These are phyloP conservation scores for Candida hungchunana DNA, from an alignment of 805 yeast genomes.

Conservation along the genomic window DNA sequence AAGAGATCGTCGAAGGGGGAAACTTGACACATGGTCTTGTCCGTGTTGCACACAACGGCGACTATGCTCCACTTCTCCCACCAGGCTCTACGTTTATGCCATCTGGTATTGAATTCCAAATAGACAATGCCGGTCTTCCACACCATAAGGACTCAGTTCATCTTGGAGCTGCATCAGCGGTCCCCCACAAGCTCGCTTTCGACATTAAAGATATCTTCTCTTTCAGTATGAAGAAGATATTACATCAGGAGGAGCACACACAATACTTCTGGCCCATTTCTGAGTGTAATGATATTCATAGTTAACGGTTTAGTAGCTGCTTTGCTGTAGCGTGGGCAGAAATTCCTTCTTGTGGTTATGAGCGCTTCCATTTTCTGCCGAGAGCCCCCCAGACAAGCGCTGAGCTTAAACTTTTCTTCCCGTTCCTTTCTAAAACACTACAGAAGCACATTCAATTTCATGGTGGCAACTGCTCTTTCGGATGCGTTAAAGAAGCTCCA, in stretches of 20 bases:
- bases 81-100: slow-evolving; percentile 38
- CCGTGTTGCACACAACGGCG: slow-evolving; percentile 54
- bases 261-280: slow-evolving; percentile 20
- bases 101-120: slow-evolving; percentile 31
- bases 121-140: slow-evolving; percentile 34
- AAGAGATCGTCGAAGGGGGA: slow-evolving; percentile 19
- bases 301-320: no score
- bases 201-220: slow-evolving; percentile 17
- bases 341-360: no score
- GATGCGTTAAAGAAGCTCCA: slow-evolving; percentile 26
- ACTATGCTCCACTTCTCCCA: slow-evolving; percentile 58
- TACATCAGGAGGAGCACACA: slow-evolving; percentile 19
- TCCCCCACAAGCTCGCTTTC: slow-evolving; percentile 13
- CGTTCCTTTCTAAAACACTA: no score
- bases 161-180: slow-evolving; percentile 17
- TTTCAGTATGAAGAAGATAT: slow-evolving; percentile 13
- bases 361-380: no score
- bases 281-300: slow-evolving; percentile 14
- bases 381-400: no score
- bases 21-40: slow-evolving; percentile 36
- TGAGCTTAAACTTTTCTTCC: no score
- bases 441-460: neutral
- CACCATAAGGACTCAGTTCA: slow-evolving; percentile 27
- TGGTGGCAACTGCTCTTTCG: slow-evolving; percentile 16
- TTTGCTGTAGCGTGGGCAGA: no score